Conservation (phyloP, 257 asterid genomes). For the Solanum pennellii region DNA sequence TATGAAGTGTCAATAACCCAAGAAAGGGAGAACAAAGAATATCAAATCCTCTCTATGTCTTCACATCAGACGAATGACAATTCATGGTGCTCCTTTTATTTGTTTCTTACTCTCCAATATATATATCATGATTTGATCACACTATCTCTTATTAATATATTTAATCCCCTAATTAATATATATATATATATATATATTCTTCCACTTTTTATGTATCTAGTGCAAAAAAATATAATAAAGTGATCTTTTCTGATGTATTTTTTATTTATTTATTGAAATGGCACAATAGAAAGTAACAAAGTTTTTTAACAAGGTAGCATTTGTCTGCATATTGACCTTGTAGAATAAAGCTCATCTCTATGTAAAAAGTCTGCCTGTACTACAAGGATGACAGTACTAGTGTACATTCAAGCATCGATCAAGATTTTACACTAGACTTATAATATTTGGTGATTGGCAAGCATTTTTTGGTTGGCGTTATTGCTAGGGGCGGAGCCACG, state of each 20-base stretch:
- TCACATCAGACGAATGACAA: slow-evolving; percentile 7
- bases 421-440: neutral
- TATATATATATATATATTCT: too few relatives aligned
- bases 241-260: neutral
- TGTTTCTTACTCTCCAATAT: neutral
- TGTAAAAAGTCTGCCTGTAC: neutral
- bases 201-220: neutral
- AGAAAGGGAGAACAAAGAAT: slow-evolving; percentile 15
- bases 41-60: slow-evolving; percentile 13
- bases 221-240: neutral
- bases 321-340: neutral
- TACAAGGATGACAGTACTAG: neutral
- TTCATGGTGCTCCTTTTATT: neutral
- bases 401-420: neutral
- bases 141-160: slow-evolving; percentile 2
- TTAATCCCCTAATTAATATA: too few relatives aligned
- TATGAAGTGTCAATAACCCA: slow-evolving; percentile 12
- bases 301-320: neutral
- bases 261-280: neutral
- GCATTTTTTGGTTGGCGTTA: neutral
- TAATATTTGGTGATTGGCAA: neutral
- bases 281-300: neutral
- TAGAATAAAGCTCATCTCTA: neutral
- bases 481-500: too few relatives aligned
- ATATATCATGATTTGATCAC: slow-evolving; percentile 7